Conservation (phyloP, 768 basidiomycete species). For the Hirschioporus abietinus region DNA sequence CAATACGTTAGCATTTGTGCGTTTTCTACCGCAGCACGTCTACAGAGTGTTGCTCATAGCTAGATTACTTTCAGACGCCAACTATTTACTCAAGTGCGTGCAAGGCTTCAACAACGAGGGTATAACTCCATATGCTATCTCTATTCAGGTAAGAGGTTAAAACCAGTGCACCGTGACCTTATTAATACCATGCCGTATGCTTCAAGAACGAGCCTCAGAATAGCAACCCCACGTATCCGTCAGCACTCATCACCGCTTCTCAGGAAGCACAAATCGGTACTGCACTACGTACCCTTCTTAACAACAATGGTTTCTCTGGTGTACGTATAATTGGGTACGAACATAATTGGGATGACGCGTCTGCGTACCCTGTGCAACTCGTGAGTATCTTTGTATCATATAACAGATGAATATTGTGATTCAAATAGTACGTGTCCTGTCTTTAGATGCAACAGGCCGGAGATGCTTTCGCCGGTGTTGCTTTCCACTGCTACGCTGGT, state of each 20-base stretch:
- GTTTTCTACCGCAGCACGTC: slow-evolving; percentile 18
- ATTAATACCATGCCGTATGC: neutral
- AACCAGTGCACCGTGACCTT: neutral
- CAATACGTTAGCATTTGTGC: slow-evolving; percentile 44
- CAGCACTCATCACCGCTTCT: slow-evolving; percentile 47
- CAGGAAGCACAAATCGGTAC: slow-evolving; percentile 56
- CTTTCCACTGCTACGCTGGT: slow-evolving; percentile 72
- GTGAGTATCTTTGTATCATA: too few relatives aligned
- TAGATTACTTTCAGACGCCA: slow-evolving; percentile 44
- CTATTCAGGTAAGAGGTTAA: slow-evolving; percentile 37
- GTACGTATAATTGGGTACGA: slow-evolving; percentile 65
- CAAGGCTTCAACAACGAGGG: slow-evolving; percentile 64
- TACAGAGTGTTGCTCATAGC: slow-evolving; percentile 5
- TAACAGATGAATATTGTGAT: too few relatives aligned
- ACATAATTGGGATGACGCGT: slow-evolving; percentile 72
- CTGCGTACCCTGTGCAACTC: slow-evolving; percentile 53
- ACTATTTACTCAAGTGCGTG: slow-evolving; percentile 65
- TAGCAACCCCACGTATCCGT: slow-evolving; percentile 65
- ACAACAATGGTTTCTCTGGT: slow-evolving; percentile 52
- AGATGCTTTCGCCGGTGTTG: slow-evolving; percentile 54
- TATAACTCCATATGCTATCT: slow-evolving; percentile 55
- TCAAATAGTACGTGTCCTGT: slow-evolving; percentile 3
- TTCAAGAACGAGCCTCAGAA: slow-evolving; percentile 49
- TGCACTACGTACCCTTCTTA: slow-evolving; percentile 50
- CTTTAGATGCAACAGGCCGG: slow-evolving; percentile 49